These are phyloP conservation scores for Phylloporus arenicola DNA, from an alignment of 768 basidiomycete genomes.

Conservation along the genomic window DNA sequence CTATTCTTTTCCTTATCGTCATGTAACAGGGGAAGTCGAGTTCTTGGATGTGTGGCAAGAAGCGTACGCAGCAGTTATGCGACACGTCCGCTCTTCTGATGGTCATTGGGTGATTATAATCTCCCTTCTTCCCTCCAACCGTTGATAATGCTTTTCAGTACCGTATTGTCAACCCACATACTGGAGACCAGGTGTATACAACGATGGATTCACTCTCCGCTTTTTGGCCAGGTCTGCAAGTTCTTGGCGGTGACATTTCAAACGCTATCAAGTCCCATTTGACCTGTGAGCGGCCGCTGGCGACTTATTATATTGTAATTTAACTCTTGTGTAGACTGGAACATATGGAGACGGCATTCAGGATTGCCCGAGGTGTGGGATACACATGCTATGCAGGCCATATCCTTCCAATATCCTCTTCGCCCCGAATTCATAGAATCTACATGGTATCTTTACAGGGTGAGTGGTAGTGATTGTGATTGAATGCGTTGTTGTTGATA, in stretches of 20 bases:
- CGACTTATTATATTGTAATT: not conserved
- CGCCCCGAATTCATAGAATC: slow-evolving; percentile 94
- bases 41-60: slow-evolving; percentile 85
- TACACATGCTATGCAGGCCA: slow-evolving; percentile 64
- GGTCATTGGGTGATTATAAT: slow-evolving; percentile 69
- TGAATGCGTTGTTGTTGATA: slow-evolving; percentile 1
- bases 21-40: slow-evolving; percentile 57
- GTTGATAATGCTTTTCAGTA: slow-evolving; percentile 46
- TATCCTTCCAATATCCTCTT: slow-evolving; percentile 73
- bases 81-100: slow-evolving; percentile 72
- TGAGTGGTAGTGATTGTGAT: slow-evolving; percentile 29
- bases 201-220: slow-evolving; percentile 95
- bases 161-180: slow-evolving; percentile 75
- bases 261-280: slow-evolving; percentile 91
- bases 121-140: not conserved
- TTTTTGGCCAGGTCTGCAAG: slow-evolving; percentile 96
- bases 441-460: slow-evolving; percentile 92
- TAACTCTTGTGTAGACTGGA: slow-evolving; percentile 60
- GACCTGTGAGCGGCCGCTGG: slow-evolving; percentile 51
- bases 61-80: slow-evolving; percentile 79
- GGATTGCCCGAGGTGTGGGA: slow-evolving; percentile 94
- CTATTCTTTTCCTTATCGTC: not conserved
- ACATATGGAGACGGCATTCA: slow-evolving; percentile 82
- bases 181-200: slow-evolving; percentile 65
- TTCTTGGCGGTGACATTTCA: slow-evolving; percentile 78